Evolutionary conservation across 805 yeast species (phyloP), one percentile per base, ranked within the genome.

Genomic region (Diddensiella santjacobensis): DNA sequence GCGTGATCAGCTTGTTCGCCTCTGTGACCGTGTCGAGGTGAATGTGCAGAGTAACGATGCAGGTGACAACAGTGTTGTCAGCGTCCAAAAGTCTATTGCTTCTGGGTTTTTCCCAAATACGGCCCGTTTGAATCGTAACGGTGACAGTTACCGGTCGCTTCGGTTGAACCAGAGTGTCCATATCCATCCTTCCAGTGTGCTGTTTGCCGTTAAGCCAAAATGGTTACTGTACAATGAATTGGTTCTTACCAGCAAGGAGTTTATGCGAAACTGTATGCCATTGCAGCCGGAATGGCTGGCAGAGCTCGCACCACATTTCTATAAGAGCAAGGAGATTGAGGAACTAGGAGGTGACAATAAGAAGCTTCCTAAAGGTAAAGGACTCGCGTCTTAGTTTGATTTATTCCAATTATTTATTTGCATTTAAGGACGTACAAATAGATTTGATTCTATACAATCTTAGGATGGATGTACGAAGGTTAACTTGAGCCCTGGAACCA

Each of bases 231-330:
- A 87, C 59, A 89, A 89, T 59, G 85, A 89, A 26, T 72, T 89
- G 45, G 77, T 89, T 24, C 72, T 88, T 55, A 91, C 99, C 0
- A 78, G 85, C 13, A 81, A 82, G 60, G 98, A 91, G 71, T 93
- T 86, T 61, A 88, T 91, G 96, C 85, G 93, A 48, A 88, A 88
- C 57, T 82, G 84, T 23, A 84, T 90, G 15, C 76, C 77, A n/a
- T 79, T 93, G 30, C 89, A 88, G 44, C 86, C 96, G 0, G 74
- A 73, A 53, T 87, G 96, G 96, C 69, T 91, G 68, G 79, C 41
- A 78, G 83, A 64, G 66, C 66, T 63, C 44, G 72, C 68, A 3
- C 71, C 70, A 45, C 73, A 66, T 53, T 73, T 65, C 48, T 69
- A 65, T 54, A 60, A 62, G 47, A 49, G 44, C 26, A 62, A 61